A percentile compares a stretch with the other conserved stretches of the same genome.
These are phyloP conservation scores for Arthroderma sp. DNA, from an alignment of 2,329 filamentous ascomycete genomes.

Conservation along the genomic window DNA sequence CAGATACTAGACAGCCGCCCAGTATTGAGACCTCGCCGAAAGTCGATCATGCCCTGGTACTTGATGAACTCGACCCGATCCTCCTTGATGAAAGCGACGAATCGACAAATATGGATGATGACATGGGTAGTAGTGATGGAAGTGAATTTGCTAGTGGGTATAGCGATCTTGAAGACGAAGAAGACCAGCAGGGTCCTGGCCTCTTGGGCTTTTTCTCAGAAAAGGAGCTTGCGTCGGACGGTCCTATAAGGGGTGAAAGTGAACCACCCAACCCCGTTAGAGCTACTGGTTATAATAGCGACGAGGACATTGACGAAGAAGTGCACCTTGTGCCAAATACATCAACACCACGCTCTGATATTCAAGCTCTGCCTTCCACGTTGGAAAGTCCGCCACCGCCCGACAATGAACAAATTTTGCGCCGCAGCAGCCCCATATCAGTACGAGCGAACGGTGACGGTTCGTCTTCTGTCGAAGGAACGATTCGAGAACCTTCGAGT, in stretches of 20 bases:
- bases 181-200: conserved; percentile 34
- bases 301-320: conserved; percentile 22
- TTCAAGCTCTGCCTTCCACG: too few species aligned
- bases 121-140: conserved; percentile 33
- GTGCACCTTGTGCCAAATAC: conserved; percentile 22
- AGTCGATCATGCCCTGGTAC: not conserved
- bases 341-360: not conserved
- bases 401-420: too few species aligned
- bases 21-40: not conserved
- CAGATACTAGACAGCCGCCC: too few species aligned
- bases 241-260: conserved; percentile 14
- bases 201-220: conserved; percentile 37
- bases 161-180: conserved; percentile 28
- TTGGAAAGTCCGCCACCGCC: too few species aligned
- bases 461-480: not conserved
- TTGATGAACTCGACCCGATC: conserved; percentile 33
- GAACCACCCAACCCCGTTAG: not conserved
- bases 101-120: conserved; percentile 36
- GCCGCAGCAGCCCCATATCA: too few species aligned
- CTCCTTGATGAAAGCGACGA: conserved; percentile 34
- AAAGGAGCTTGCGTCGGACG: conserved; percentile 20
- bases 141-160: conserved; percentile 30
- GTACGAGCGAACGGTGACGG: too few species aligned
- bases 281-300: conserved; percentile 16
- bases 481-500: not conserved